Base-by-base conservation (phyloP, 768 basidiomycete species). In the Xanthoconium purpureum region DNA sequence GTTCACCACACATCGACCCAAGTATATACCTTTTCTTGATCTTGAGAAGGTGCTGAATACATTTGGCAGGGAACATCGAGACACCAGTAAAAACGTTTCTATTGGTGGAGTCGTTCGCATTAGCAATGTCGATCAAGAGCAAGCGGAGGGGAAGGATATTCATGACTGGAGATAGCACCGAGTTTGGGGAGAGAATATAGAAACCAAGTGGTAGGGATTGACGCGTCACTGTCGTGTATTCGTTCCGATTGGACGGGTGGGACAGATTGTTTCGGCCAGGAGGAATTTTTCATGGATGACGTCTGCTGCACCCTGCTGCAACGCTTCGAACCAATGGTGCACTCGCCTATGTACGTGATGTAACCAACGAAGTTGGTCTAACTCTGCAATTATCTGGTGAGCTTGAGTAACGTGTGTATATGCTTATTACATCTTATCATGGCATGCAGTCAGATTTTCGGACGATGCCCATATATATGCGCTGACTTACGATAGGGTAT, bases 121-220 rank as follows among this genome's bases (percentile, higher is more conserved):
- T 57, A n/a, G 49, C 59, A 6, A 64, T 55, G 62, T 66, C 58
- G 3, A 42, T 65, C 50, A 69, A 49, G 42, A 64, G 65, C 12
- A 69, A 59, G 46, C 63, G 67, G 35, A 65, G 53, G 47, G 65
- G 63, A 14, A 62, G 63, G 53, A 45, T 67, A 53, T 69, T 64
- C 52, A 20, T 57, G 43, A n/a, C 37, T 1, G 55, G 65, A 33
- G 58, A 47, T 17, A 52, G 59, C 17, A 59, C 54, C 13, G 56
- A 62, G 42, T 52, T 61, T 51, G 58, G 50, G 35, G 59, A 58
- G 35, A 68, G 46, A 53, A 55, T 3, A n/a, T 43, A 30, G 29
- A 40, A 35, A 15, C 46, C 32, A 52, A 52, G 28, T 0, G 1
- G 30, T 14, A 17, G 50, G 33, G 11, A 12, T n/a, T 28, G 42